Conservation (phyloP, 2,329 filamentous ascomycete genomes). For the Arthrobotrys sphaeroides region DNA sequence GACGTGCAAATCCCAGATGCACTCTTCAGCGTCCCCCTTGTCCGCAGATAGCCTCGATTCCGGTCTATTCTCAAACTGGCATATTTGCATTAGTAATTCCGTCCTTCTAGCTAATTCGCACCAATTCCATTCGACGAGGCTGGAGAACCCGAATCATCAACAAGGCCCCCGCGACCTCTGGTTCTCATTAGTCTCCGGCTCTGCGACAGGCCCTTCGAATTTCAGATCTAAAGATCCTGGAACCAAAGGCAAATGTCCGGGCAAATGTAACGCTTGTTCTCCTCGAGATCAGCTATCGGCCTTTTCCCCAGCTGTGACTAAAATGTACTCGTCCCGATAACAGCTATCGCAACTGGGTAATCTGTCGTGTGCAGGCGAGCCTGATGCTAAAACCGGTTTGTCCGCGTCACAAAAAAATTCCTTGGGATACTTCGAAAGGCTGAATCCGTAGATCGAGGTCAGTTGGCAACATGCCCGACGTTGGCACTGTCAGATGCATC, state of each 20-base stretch:
- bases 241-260: neutral
- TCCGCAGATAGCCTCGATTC: neutral
- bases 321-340: neutral
- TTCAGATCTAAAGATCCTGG: slow-evolving; percentile 12
- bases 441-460: neutral
- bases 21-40: neutral
- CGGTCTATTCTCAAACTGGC: neutral
- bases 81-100: slow-evolving; percentile 32
- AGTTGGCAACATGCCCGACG: neutral
- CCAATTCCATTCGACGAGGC: slow-evolving; percentile 31
- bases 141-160: neutral
- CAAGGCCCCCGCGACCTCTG: neutral
- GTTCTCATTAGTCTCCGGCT: neutral
- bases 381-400: slow-evolving; percentile 24
- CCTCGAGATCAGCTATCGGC: slow-evolving; percentile 25
- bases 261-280: slow-evolving; percentile 4
- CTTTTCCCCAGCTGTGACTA: neutral
- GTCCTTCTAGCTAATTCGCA: slow-evolving; percentile 20
- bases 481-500: neutral
- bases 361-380: slow-evolving; percentile 25
- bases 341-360: slow-evolving; percentile 10
- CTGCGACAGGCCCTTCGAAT: neutral
- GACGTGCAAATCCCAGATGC: neutral
- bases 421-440: neutral
- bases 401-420: neutral